Percentiles rank a stretch among this genome's conserved stretches.
Conservation (phyloP, 208 protist genomes). For the Leishmania tropica region DNA sequence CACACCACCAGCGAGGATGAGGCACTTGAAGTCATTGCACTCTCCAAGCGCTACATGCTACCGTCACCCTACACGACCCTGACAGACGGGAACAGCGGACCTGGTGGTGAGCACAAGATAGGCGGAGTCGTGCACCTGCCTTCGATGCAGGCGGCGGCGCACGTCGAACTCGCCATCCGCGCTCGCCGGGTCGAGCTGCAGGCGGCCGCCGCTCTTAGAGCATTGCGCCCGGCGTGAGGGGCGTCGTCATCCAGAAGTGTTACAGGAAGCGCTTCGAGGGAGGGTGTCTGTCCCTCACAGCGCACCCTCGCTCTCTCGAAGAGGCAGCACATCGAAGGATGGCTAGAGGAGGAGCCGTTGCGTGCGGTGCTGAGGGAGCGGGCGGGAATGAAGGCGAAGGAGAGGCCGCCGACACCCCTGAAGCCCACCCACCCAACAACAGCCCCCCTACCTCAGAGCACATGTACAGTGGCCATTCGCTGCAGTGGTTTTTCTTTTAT, state of each 20-base stretch:
- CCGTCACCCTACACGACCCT: constrained; percentile 68
- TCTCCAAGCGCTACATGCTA: constrained; percentile 44
- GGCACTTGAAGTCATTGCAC: constrained; percentile 43
- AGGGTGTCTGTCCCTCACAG: background rate
- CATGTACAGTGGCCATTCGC: background rate
- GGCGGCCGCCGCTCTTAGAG: constrained; percentile 3
- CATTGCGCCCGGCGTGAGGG: background rate
- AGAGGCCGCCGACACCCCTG: background rate
- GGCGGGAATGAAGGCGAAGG: background rate
- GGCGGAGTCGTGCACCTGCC: constrained; percentile 40
- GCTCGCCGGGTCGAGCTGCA: constrained; percentile 13
- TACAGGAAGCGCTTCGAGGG: background rate
- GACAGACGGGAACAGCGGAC: constrained; percentile 16
- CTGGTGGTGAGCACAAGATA: constrained; percentile 11
- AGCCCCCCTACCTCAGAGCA: background rate
- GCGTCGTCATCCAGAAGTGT: background rate
- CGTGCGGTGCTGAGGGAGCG: background rate
- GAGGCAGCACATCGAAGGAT: background rate
- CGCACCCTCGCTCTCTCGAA: background rate
- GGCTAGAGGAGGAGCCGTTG: background rate
- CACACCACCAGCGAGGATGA: constrained; percentile 31
- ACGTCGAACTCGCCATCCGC: constrained; percentile 19
- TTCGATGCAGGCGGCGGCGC: constrained; percentile 25
- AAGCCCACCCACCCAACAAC: background rate
- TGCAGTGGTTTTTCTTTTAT: background rate